Evolutionary conservation across 2,329 filamentous ascomycete species (phyloP), one percentile per base, ranked within the genome.

Genomic region (Clathrospora elynae): DNA sequence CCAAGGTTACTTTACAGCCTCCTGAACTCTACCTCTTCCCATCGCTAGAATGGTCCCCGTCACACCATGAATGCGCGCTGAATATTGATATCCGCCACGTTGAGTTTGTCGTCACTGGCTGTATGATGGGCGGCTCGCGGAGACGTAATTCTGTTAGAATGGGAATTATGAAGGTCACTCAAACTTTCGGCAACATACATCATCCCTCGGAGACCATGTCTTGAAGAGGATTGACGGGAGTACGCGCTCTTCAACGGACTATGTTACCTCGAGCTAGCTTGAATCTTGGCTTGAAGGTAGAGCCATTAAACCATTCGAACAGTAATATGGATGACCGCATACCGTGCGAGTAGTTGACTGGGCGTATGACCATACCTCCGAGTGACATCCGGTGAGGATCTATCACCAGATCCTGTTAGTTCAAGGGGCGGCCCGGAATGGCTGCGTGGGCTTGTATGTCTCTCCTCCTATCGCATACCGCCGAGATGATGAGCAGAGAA

Each of bases 1-100:
- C 55, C 57, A 17, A 46, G 58, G 44, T 42, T 66, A 63, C 59
- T 38, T 35, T 46, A 32, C 43, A 42, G 37, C 40, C 51, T 50
- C 42, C 45, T 42, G 11, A 22, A 26, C 30, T n/a, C n/a, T n/a
- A 32, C 11, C 14, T 37, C 20, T 34, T n/a, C 19, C 35, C 30
- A 44, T 30, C 22, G 26, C 20, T 20, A 6, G 6, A n/a, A 12
- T n/a, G 6, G 6, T 28, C 13, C 24, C 26, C 14, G 19, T 14
- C 13, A 24, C 17, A 23, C 29, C 12, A 35, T 9, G 35, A 30
- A 11, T 22, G 16, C 25, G 20, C 5, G 6, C 22, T 36, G 18
- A 10, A 10, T 23, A 13, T 24, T 7, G n/a, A n/a, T n/a, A n/a
- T n/a, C n/a, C n/a, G n/a, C n/a, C n/a, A n/a, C n/a, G n/a, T n/a